Conservation (phyloP, 441 rosid genomes). For the Gossypium laxum region DNA sequence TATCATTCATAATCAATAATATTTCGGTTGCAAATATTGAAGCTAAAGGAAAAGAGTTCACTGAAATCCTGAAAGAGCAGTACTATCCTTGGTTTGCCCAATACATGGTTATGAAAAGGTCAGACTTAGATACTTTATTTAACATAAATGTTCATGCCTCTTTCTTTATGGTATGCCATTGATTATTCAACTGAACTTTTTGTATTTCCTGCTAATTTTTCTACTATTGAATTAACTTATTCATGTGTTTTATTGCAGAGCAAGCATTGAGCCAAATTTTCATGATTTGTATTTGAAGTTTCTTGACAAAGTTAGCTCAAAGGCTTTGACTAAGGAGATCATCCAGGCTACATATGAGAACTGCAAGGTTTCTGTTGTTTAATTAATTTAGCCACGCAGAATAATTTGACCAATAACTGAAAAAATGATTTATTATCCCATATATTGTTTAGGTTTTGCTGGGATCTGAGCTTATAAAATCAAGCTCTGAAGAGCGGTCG, state of each 20-base stretch:
- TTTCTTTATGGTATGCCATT: background rate
- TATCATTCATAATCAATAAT: conserved; percentile 84
- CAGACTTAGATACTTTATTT: background rate
- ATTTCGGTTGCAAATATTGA: conserved; percentile 74
- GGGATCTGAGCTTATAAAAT: conserved; percentile 94
- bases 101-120: conserved; percentile 99
- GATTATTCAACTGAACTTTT: background rate
- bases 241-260: conserved; percentile 39
- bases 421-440: conserved; percentile 1
- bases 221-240: conserved; percentile 4
- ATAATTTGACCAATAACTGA: background rate
- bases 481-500: conserved; percentile 94
- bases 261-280: conserved; percentile 97
- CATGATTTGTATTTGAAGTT: conserved; percentile 93
- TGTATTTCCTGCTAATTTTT: background rate
- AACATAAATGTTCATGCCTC: background rate
- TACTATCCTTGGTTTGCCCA: conserved; percentile 92
- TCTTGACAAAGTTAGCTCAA: conserved; percentile 76
- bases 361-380: conserved; percentile 66
- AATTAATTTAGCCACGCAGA: background rate
- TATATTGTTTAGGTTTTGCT: conserved; percentile 62
- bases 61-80: conserved; percentile 75
- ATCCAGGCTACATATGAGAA: conserved; percentile 90
- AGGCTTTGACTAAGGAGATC: conserved; percentile 78
- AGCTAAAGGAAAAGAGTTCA: conserved; percentile 72